Evolutionary conservation across 164 flowering plant genomes (phyloP), one percentile per base, ranked within the genome.

Genomic region (Dillenia suffruticosa): DNA sequence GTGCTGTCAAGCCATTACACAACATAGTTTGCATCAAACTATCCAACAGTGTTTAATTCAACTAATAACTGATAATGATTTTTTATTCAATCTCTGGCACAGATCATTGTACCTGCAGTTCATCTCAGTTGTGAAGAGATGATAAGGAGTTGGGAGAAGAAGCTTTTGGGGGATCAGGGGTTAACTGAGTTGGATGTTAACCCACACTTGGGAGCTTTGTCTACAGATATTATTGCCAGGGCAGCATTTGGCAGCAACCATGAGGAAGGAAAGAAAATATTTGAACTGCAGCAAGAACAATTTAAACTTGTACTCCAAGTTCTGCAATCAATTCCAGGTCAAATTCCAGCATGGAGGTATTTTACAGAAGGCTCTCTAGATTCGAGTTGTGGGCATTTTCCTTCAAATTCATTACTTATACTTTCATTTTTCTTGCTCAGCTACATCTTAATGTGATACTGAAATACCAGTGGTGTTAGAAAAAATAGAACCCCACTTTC

Each of bases 241-340:
- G 61, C 81, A 2, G 80, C 83, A n/a, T 79, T 79, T 58, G 81
- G 83, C 6, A 78, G 81, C 46, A 73, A 63, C 63, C 79, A 68
- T 56, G 74, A 77, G 55, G 74, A 81, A 65, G 85, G 85, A 15
- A 71, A 61, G 62, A 71, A 49, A 13, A 64, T 79, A 44, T 81
- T 81, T 58, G 68, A 77, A 45, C 72, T 75, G 19, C 79, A 72
- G 32, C 61, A 51, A 15, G 78, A 81, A 63, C 78, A 58, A 24
- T 56, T 58, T 10, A 48, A 50, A 44, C 71, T 72, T 54, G 43
- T 61, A 3, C 13, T 63, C 2, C 51, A 67, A 19, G 58, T 44
- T 40, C 0, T 55, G 2, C 74, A 50, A 26, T 68, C 77, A 15
- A 8, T 68, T 9, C 73, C 5, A 5, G 40, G 7, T 32, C 40